These are phyloP conservation scores for Saccharomycopsis synnaedendra DNA, from an alignment of 805 yeast species.

Conservation along the genomic window DNA sequence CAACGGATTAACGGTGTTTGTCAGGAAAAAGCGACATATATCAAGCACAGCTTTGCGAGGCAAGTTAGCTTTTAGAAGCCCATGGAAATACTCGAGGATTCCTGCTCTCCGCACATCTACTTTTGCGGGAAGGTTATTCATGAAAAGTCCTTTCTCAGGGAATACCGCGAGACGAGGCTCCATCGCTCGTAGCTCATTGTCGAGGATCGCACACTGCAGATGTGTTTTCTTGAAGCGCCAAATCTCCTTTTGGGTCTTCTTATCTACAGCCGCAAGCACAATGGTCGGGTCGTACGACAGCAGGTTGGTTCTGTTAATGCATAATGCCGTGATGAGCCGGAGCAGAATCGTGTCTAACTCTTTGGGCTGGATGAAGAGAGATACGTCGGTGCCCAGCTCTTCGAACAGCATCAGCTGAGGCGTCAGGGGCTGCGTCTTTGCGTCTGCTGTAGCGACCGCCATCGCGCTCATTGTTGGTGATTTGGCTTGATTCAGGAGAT, in stretches of 20 bases:
- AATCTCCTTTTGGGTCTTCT: constrained; percentile 49
- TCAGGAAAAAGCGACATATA: constrained; percentile 54
- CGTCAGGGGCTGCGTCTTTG: too few relatives aligned
- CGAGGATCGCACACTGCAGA: constrained; percentile 49
- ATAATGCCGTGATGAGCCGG: constrained; percentile 37
- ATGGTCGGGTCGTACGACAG: constrained; percentile 48
- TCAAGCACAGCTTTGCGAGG: constrained; percentile 39
- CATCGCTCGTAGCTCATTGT: constrained; percentile 34
- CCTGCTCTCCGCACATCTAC: constrained; percentile 49
- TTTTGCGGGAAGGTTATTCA: constrained; percentile 47
- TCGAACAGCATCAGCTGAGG: background rate
- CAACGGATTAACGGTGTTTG: constrained; percentile 53
- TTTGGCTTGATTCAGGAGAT: constrained; percentile 1
- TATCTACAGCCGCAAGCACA: constrained; percentile 52
- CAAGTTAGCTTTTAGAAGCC: constrained; percentile 27
- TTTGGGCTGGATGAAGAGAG: constrained; percentile 46
- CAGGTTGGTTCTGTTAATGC: constrained; percentile 26
- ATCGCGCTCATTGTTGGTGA: constrained; percentile 6
- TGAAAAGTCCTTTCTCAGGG: constrained; percentile 53
- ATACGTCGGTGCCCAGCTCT: constrained; percentile 25
- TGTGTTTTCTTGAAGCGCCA: constrained; percentile 65
- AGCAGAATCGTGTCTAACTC: constrained; percentile 42
- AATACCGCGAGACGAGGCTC: constrained; percentile 34
- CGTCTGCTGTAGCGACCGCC: too few relatives aligned
- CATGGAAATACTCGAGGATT: constrained; percentile 46